Percentiles rank a stretch among this genome's conserved stretches.
Evolutionary conservation across 345 rosid species (phyloP).

Genomic region (Jatropha curcas): DNA sequence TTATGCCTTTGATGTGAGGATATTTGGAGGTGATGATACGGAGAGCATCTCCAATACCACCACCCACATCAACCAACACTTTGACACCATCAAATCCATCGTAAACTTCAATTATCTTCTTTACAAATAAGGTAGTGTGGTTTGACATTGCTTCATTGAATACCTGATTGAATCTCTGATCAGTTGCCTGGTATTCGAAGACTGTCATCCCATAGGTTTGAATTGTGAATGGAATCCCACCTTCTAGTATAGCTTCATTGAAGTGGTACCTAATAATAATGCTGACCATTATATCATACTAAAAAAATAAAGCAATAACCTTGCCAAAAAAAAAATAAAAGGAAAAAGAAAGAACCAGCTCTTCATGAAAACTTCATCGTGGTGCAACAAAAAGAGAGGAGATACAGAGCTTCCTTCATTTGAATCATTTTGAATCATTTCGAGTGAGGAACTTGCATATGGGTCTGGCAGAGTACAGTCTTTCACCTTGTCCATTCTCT

Average conservation of each 20-base stretch:
- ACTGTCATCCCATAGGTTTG: slow-evolving; percentile 25
- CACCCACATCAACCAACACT: slow-evolving; percentile 43
- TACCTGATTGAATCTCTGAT: slow-evolving; percentile 30
- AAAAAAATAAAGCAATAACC: too few relatives aligned
- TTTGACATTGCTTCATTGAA: slow-evolving; percentile 32
- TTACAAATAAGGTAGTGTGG: slow-evolving; percentile 25
- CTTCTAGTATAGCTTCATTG: slow-evolving; percentile 36
- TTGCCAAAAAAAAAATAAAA: too few relatives aligned
- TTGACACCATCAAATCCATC: slow-evolving; percentile 30
- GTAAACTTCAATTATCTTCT: slow-evolving; percentile 29
- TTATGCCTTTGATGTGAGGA: slow-evolving; percentile 37
- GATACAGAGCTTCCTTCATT: too few relatives aligned
- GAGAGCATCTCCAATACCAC: slow-evolving; percentile 34
- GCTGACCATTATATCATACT: too few relatives aligned
- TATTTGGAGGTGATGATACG: slow-evolving; percentile 25
- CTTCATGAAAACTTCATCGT: too few relatives aligned
- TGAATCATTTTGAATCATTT: too few relatives aligned
- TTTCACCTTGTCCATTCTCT: too few relatives aligned
- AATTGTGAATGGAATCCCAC: slow-evolving; percentile 36
- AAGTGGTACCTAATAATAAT: slow-evolving; percentile 27
- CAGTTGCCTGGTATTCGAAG: slow-evolving; percentile 27
- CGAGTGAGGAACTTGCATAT: too few relatives aligned
- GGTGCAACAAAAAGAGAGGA: too few relatives aligned
- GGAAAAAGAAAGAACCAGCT: too few relatives aligned
- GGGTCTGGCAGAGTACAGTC: too few relatives aligned